A percentile compares a stretch with the other conserved stretches of the same genome.
Evolutionary conservation across 345 rosid species (phyloP).

Genomic region (Melaleuca alternifolia): DNA sequence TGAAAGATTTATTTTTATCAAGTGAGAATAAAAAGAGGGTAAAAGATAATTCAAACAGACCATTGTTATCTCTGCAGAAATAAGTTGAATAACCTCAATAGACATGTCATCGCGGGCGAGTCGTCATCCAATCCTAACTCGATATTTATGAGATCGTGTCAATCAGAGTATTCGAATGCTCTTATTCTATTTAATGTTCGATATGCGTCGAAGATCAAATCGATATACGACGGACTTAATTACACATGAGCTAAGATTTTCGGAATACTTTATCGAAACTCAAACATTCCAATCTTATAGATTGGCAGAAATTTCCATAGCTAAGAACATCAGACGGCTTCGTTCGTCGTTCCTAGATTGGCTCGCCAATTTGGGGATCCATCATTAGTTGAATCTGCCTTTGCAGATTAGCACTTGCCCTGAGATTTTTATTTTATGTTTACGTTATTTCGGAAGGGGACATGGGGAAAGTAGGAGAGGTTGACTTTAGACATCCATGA

Average conservation of each 20-base stretch:
- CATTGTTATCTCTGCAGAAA: not conserved
- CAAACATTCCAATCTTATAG: rapidly evolving
- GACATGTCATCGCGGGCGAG: not conserved
- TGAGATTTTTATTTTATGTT: not conserved
- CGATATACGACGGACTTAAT: not conserved
- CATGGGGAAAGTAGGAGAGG: not conserved
- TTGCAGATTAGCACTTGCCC: not conserved
- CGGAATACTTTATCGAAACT: not conserved
- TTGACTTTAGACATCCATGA: not conserved
- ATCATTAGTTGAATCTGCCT: too few species aligned
- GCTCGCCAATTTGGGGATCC: too few species aligned
- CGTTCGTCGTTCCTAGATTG: not conserved
- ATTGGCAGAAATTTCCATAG: not conserved
- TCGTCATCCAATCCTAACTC: too few species aligned
- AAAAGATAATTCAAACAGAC: not conserved
- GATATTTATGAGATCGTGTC: not conserved
- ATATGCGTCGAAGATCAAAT: not conserved
- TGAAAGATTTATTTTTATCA: not conserved
- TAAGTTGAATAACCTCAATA: not conserved
- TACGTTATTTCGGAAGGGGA: not conserved
- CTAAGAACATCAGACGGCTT: not conserved
- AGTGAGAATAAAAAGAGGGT: not conserved
- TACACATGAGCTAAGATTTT: not conserved
- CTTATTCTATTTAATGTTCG: not conserved
- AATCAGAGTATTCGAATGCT: not conserved